Evolutionary conservation across 2,329 filamentous ascomycete species (phyloP).

Genomic region (Cercospora canescens): DNA sequence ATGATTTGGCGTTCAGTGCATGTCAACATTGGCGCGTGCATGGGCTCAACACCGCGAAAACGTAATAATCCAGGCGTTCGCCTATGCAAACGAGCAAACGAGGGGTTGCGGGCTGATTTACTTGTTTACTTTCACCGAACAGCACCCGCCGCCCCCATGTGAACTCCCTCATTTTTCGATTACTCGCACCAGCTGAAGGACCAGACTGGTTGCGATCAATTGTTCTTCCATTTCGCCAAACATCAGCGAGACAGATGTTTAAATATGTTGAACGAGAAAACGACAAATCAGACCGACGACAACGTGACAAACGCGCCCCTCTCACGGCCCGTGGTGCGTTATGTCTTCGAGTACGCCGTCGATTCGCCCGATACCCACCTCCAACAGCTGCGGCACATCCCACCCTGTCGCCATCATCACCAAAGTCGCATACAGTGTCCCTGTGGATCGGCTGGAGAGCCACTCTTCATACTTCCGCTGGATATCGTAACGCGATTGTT

Average conservation of each 20-base stretch:
- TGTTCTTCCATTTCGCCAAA: too few species aligned
- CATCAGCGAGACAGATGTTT: not conserved
- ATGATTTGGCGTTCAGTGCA: too few species aligned
- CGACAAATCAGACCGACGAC: not conserved
- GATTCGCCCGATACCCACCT: not conserved
- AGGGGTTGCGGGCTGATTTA: too few species aligned
- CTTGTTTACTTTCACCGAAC: too few species aligned
- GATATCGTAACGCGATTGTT: not conserved
- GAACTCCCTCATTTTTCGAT: too few species aligned
- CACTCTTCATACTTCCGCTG: not conserved
- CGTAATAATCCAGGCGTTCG: too few species aligned
- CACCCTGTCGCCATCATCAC: not conserved
- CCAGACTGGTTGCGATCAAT: too few species aligned
- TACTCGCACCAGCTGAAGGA: too few species aligned
- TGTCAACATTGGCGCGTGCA: too few species aligned
- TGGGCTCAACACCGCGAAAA: too few species aligned
- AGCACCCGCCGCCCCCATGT: too few species aligned
- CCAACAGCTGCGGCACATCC: not conserved
- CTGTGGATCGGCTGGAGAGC: not conserved
- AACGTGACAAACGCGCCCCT: not conserved
- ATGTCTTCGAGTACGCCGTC: not conserved
- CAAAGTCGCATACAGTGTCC: not conserved
- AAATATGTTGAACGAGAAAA: not conserved
- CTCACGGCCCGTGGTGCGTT: not conserved
- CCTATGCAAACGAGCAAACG: too few species aligned